Evolutionary conservation across 371 early-diverging fungal genomes (phyloP), one percentile per base, ranked within the genome.

Genomic region (Blakeslea trispora): DNA sequence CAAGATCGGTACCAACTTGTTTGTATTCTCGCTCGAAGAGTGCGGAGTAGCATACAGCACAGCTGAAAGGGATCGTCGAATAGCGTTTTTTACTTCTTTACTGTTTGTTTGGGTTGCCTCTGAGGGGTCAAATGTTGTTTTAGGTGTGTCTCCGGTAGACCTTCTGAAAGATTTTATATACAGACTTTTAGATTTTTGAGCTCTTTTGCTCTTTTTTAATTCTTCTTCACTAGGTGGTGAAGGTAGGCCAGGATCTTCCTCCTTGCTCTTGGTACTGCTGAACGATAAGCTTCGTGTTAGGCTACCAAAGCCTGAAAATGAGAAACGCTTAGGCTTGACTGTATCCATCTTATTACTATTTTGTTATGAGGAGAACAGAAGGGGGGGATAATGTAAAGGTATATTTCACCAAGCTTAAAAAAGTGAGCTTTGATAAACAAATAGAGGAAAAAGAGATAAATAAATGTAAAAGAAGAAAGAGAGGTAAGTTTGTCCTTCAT

Each of bases 21-120:
- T 60, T 3, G 21, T 45, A 3, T 52, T 46, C 21, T 62, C 55
- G 5, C 32, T 50, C 19, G 37, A 43, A 13, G 39, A 39, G 37
- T 71, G 71, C 19, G 75, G 75, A 13, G 72, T 50, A 40, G 75
- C 72, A 41, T 75, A 75, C 39, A 75, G 23, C 5, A 75, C 68
- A 0, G 72, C 69, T 13, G 75, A 71, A 13, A 75, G 49, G 6
- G 75, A 75, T 43, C 72, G 59, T 35, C 70, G 57, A 44, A 75
- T 75, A 11, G 57, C 59, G 28, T 50, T 71, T 42, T 67, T 61
- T 28, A 74, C 52, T 23, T 71, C 71, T 44, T 68, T 71, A 31
- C 57, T 45, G 37, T 74, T 71, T 8, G 41, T 41, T 34, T 74
- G 74, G 4, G 21, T 19, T 2, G 68, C 71, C 51, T 70, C 74